Evolutionary conservation across 2,329 filamentous ascomycete species (phyloP).

Genomic region (Xylariaceae sp.): DNA sequence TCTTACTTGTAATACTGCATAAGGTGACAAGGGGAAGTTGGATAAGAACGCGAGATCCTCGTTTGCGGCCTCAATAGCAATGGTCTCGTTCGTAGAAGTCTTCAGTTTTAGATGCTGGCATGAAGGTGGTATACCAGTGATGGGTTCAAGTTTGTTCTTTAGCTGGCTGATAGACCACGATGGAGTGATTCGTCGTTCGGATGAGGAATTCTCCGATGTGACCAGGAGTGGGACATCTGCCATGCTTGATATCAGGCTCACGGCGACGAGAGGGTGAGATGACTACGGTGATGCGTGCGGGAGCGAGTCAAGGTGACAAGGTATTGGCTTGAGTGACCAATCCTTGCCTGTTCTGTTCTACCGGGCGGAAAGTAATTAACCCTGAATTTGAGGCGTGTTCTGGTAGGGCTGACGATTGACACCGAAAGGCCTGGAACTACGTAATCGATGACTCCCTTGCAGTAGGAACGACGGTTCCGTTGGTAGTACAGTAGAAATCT

Average conservation of each 20-base stretch:
- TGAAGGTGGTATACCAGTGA: conserved; percentile 87
- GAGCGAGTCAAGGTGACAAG: conserved; percentile 16
- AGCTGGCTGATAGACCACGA: conserved; percentile 88
- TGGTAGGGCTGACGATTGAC: conserved; percentile 27
- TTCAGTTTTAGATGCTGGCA: conserved; percentile 79
- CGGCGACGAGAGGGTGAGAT: conserved; percentile 14
- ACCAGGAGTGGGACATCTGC: conserved; percentile 78
- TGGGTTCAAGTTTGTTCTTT: conserved; percentile 86
- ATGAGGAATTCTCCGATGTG: conserved; percentile 76
- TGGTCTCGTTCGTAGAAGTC: conserved; percentile 62
- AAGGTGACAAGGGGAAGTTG: conserved; percentile 71
- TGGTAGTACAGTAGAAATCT: not conserved
- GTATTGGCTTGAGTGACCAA: conserved; percentile 6
- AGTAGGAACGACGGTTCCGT: not conserved
- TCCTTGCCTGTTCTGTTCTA: conserved; percentile 10
- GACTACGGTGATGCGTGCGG: conserved; percentile 19
- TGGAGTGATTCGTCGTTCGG: conserved; percentile 89
- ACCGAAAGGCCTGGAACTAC: conserved; percentile 8
- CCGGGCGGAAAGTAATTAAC: too few relatives aligned
- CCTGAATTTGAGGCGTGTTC: conserved; percentile 16
- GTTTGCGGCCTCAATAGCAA: conserved; percentile 71
- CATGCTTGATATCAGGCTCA: conserved; percentile 50
- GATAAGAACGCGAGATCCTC: conserved; percentile 73
- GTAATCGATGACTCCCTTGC: conserved; percentile 7
- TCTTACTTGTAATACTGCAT: conserved; percentile 81